Base-by-base conservation (phyloP, 306 rosid species). In the Corylus avellana region DNA sequence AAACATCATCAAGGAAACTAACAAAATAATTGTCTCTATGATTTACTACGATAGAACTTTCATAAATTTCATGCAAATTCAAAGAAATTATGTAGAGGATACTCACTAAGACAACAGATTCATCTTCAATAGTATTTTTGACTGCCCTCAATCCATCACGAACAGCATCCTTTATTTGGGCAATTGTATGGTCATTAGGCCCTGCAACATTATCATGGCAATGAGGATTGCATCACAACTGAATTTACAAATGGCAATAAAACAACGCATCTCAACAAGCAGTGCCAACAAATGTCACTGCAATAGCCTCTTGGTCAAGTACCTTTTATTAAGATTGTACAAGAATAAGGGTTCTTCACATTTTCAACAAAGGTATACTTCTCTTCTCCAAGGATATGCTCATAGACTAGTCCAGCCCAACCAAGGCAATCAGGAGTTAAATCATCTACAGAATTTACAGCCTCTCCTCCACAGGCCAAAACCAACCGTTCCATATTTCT, bases 401-500 rank as follows among this genome's bases (percentile, higher is more conserved):
- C 99, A 73, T 95, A 90, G 74, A 95, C 99, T 86, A 91, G 84
- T 73, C 99, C 99, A 75, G 99, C 99, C 99, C 98, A 95, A 67
- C 99, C 99, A 81, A 95, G 93, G 83, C 92, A 90, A 74, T 93
- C 94, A 55, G 91, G 90, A 84, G 98, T 89, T 80, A 95, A 85
- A 88, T 90, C 97, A 84, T 93, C 94, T 8, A 95, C 97, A 49
- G 98, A 93, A 87, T 95, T 91, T 37, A 95, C 85, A 5, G 98
- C 97, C 88, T 95, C 99, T 20, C 99, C 99, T 66, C 99, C 99
- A 85, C 99, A 95, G 72, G 98, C 96, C 88, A 95, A 85, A 83
- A 95, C 97, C 94, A 95, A 82, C 47, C 99, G 86, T 81, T 95
- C 99, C 99, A 95, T 95, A 85, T 95, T 95, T 87, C 99, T 95